These are phyloP conservation scores for Phlebiopsis flavidoalba DNA, from an alignment of 768 basidiomycete species.

Conservation along the genomic window DNA sequence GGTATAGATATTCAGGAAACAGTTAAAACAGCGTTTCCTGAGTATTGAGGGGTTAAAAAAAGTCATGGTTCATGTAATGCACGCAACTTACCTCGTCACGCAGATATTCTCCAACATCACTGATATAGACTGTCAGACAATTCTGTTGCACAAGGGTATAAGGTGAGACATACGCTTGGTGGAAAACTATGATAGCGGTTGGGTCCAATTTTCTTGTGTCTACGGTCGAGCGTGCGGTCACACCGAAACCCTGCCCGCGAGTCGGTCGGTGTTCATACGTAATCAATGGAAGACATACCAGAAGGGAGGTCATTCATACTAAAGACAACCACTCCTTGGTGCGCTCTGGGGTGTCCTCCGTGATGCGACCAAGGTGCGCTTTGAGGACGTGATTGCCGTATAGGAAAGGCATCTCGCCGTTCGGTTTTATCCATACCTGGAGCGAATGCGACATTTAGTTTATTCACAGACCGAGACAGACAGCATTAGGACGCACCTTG, in stretches of 20 bases:
- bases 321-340: constrained; percentile 96
- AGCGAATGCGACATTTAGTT: not conserved
- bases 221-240: constrained; percentile 90
- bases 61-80: not conserved
- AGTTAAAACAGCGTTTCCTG: constrained; percentile 76
- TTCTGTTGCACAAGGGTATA: not conserved
- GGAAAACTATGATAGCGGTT: constrained; percentile 95
- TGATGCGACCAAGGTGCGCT: constrained; percentile 97
- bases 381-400: constrained; percentile 99
- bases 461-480: no score
- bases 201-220: constrained; percentile 98
- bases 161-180: constrained; percentile 75
- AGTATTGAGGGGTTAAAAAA: not conserved
- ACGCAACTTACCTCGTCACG: constrained; percentile 76
- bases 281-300: constrained; percentile 47
- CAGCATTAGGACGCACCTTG: constrained; percentile 59
- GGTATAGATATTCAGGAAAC: not conserved
- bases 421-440: constrained; percentile 98
- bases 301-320: constrained; percentile 93
- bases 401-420: constrained; percentile 98
- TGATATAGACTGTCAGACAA: constrained; percentile 26
- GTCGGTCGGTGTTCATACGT: not conserved
- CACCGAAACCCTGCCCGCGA: constrained; percentile 81
- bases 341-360: constrained; percentile 98
- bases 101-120: constrained; percentile 97